phyloP scores from a whole-genome alignment of 257 asterid species.

The Euphrasia confusa region DNA sequence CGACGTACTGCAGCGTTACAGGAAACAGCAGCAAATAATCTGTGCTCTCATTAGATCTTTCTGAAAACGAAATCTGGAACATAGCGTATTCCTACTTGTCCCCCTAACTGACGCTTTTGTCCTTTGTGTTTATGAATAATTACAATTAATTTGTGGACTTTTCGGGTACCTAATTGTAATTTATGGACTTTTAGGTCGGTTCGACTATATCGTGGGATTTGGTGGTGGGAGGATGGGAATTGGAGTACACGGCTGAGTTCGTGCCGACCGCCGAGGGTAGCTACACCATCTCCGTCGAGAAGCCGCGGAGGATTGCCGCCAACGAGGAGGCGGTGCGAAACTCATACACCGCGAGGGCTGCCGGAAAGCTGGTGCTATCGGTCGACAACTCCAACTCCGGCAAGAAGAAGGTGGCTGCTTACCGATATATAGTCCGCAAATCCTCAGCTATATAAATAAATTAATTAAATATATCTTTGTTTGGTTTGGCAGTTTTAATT shows the following conservation, averaged over 20 bases:
- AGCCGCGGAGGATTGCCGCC: constrained; percentile 47
- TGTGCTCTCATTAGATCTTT: not conserved
- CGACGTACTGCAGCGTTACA: not conserved
- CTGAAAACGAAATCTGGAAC: constrained; percentile 5
- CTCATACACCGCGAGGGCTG: constrained; percentile 49
- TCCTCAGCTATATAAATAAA: constrained; percentile 19
- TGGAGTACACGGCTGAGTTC: constrained; percentile 74
- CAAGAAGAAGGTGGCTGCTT: constrained; percentile 80
- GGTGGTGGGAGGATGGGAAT: constrained; percentile 92
- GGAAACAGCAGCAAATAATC: not conserved
- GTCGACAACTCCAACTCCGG: constrained; percentile 75
- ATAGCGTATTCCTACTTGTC: constrained; percentile 3
- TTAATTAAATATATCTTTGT: not conserved
- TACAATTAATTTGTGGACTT: not conserved
- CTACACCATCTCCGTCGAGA: constrained; percentile 82
- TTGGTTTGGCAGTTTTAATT: not conserved
- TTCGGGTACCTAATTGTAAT: not conserved
- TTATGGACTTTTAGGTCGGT: constrained; percentile 43
- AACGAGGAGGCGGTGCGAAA: constrained; percentile 60
- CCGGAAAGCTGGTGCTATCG: constrained; percentile 79
- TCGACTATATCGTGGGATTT: constrained; percentile 82
- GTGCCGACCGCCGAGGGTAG: constrained; percentile 55
- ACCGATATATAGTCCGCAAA: constrained; percentile 70
- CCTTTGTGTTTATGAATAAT: not conserved
- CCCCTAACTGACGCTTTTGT: constrained; percentile 1